These are phyloP conservation scores for Didymella segeticola DNA, from an alignment of 2,329 filamentous ascomycete species.

Conservation along the genomic window DNA sequence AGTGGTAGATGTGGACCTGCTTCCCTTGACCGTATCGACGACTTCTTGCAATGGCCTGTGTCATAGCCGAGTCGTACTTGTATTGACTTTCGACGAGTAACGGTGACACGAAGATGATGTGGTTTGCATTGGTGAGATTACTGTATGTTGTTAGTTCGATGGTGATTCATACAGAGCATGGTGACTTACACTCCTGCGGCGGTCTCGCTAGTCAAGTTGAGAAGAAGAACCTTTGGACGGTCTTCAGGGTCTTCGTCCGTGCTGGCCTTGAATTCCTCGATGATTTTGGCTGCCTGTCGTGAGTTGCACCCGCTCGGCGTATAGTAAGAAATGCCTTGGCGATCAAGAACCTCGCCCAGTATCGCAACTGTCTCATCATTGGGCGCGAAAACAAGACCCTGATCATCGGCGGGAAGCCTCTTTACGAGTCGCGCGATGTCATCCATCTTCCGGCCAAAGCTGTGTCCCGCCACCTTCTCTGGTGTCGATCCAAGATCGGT, in stretches of 20 bases:
- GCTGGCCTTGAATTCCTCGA: slow-evolving; percentile 42
- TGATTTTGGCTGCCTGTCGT: slow-evolving; percentile 18
- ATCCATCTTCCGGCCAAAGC: slow-evolving; percentile 38
- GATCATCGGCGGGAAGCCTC: slow-evolving; percentile 49
- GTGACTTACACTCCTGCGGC: slow-evolving; percentile 64
- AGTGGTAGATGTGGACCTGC: slow-evolving; percentile 67
- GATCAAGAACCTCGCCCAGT: slow-evolving; percentile 26
- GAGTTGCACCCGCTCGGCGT: slow-evolving; percentile 20
- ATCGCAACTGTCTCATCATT: slow-evolving; percentile 26
- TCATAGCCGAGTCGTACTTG: slow-evolving; percentile 65
- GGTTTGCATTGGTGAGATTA: slow-evolving; percentile 69
- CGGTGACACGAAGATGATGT: slow-evolving; percentile 68
- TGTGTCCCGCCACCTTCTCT: slow-evolving; percentile 33
- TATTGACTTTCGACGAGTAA: slow-evolving; percentile 59
- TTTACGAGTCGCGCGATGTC: slow-evolving; percentile 39
- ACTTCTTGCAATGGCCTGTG: slow-evolving; percentile 68
- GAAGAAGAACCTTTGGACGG: slow-evolving; percentile 59
- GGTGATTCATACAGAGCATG: neutral
- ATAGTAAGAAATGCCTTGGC: slow-evolving; percentile 25
- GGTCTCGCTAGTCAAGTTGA: slow-evolving; percentile 63
- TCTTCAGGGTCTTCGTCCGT: slow-evolving; percentile 18
- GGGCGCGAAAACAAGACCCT: slow-evolving; percentile 40
- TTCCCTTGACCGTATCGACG: slow-evolving; percentile 65
- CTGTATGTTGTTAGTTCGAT: slow-evolving; percentile 39
- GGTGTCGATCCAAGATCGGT: slow-evolving; percentile 25